Conservation (phyloP, 257 asterid genomes). For the Capsicum baccatum region DNA sequence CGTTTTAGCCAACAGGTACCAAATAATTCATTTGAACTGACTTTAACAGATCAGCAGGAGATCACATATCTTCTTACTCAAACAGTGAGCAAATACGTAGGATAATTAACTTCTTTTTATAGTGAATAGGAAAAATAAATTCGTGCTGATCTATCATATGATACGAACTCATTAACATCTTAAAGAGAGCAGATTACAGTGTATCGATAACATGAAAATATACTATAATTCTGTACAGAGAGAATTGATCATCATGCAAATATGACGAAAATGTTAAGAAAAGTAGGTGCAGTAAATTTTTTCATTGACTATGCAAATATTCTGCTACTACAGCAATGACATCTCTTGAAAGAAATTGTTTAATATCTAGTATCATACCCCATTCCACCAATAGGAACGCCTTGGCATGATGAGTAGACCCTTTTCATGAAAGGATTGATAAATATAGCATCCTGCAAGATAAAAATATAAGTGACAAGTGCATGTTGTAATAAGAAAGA, state of each 20-base stretch:
- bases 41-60: neutral
- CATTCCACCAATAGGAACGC: constrained; percentile 95
- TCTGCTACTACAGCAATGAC: neutral
- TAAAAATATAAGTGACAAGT: constrained; percentile 15
- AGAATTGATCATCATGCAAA: neutral
- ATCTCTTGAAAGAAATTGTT: constrained; percentile 16
- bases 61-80: neutral
- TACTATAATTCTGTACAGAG: constrained; percentile 2
- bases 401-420: constrained; percentile 75
- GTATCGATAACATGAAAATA: neutral
- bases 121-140: neutral
- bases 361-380: constrained; percentile 58
- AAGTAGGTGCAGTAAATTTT: constrained; percentile 25
- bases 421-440: constrained; percentile 88
- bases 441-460: constrained; percentile 65
- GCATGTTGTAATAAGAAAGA: constrained; percentile 7
- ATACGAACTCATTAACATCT: neutral
- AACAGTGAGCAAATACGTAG: neutral
- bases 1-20: constrained; percentile 28
- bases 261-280: constrained; percentile 1
- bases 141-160: neutral
- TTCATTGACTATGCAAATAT: constrained; percentile 2
- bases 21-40: constrained; percentile 4
- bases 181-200: neutral
- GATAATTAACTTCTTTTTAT: neutral